Evolutionary conservation across 1,284 basidiomycete genomes (phyloP).

Genomic region (Sanguinoderma infundibulare): DNA sequence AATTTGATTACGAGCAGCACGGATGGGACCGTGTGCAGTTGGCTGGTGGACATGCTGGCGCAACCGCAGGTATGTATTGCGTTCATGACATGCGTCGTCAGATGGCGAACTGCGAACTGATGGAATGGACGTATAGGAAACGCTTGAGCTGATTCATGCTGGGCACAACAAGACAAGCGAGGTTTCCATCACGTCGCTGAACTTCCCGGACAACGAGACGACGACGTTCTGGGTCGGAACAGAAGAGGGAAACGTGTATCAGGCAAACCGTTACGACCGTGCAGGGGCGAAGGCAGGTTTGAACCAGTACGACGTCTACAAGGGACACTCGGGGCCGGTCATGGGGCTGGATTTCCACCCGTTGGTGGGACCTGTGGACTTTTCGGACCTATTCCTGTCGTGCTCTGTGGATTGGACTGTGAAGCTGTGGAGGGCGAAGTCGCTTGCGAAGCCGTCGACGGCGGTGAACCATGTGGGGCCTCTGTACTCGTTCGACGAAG

Average conservation of each 20-base stretch:
- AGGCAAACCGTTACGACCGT: slow-evolving; percentile 94
- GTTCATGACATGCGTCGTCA: background rate
- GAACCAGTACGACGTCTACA: slow-evolving; percentile 90
- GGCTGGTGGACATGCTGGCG: slow-evolving; percentile 98
- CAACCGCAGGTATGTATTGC: slow-evolving; percentile 82
- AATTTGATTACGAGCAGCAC: slow-evolving; percentile 95
- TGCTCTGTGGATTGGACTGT: slow-evolving; percentile 95
- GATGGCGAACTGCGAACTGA: slow-evolving; percentile 19
- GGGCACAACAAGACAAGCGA: slow-evolving; percentile 95
- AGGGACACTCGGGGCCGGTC: slow-evolving; percentile 91
- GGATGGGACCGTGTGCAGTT: slow-evolving; percentile 96
- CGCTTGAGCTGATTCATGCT: slow-evolving; percentile 83
- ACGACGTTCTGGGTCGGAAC: slow-evolving; percentile 97
- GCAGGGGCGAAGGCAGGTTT: slow-evolving; percentile 96
- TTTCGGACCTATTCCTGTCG: slow-evolving; percentile 93
- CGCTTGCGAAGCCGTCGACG: slow-evolving; percentile 64
- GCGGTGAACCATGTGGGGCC: slow-evolving; percentile 65
- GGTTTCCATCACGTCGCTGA: slow-evolving; percentile 90
- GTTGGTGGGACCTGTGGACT: slow-evolving; percentile 87
- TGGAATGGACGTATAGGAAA: slow-evolving; percentile 65
- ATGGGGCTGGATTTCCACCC: slow-evolving; percentile 97
- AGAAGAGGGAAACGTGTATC: slow-evolving; percentile 96
- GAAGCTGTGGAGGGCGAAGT: slow-evolving; percentile 89
- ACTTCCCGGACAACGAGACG: slow-evolving; percentile 94
- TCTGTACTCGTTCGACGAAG: slow-evolving; percentile 92